phyloP scores from a whole-genome alignment of 1,284 basidiomycete species.

The Leccinum huronense region DNA sequence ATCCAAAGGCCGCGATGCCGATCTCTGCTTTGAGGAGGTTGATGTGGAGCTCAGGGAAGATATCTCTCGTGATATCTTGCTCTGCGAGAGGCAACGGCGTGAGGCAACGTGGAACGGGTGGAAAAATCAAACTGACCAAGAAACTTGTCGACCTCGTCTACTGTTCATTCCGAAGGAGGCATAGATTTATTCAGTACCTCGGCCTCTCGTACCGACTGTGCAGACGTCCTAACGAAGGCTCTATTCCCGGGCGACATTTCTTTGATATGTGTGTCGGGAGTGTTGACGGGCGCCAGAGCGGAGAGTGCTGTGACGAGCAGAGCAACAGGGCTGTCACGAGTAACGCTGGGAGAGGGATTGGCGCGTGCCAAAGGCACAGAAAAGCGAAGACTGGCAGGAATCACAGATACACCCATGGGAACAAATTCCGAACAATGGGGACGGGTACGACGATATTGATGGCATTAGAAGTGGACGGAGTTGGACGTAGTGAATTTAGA shows the following conservation, averaged over 20 bases:
- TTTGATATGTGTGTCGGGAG: conserved; percentile 36
- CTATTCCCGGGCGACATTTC: conserved; percentile 31
- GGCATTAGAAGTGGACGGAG: conserved; percentile 23
- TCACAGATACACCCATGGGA: conserved; percentile 19
- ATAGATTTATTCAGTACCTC: conserved; percentile 21
- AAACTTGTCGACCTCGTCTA: conserved; percentile 91
- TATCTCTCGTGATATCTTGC: conserved; percentile 98
- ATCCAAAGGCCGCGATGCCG: conserved; percentile 88
- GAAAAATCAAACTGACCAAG: conserved; percentile 51
- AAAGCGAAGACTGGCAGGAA: conserved; percentile 16
- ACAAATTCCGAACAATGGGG: conserved; percentile 15
- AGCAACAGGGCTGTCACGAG: conserved; percentile 26
- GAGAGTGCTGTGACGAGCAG: conserved; percentile 42
- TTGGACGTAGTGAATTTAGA: conserved; percentile 18
- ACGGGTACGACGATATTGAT: conserved; percentile 23
- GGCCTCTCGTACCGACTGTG: conserved; percentile 14
- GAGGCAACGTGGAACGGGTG: not conserved
- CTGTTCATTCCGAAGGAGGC: conserved; percentile 76
- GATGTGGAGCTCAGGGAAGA: conserved; percentile 91
- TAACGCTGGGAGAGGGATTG: conserved; percentile 21
- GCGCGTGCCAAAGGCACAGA: conserved; percentile 20
- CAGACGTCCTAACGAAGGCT: conserved; percentile 9
- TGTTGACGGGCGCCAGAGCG: conserved; percentile 27
- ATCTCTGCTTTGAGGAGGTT: conserved; percentile 94
- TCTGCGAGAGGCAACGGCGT: conserved; percentile 46